These are phyloP conservation scores for Coniochaeta sp. DNA, from an alignment of 2,329 filamentous ascomycete genomes.

Conservation along the genomic window DNA sequence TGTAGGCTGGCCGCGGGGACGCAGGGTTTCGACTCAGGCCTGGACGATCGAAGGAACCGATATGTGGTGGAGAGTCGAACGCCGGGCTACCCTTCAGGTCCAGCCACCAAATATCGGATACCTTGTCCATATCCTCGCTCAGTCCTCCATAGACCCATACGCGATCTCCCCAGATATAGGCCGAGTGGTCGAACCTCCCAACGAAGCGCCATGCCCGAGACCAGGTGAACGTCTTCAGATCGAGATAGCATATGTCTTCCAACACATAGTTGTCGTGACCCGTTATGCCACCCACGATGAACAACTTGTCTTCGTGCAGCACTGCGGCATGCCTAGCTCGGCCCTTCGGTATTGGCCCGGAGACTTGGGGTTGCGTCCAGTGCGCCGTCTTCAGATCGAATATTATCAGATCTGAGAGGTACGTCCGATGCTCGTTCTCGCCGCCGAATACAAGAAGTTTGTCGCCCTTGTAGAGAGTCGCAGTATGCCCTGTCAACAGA, in stretches of 20 bases:
- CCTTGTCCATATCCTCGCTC: constrained; percentile 94
- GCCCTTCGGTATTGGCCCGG: constrained; percentile 79
- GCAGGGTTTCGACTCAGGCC: constrained; percentile 30
- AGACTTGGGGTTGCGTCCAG: constrained; percentile 88
- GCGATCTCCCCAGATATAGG: constrained; percentile 84
- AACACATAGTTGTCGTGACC: constrained; percentile 87
- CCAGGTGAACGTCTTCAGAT: constrained; percentile 97
- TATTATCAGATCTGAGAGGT: constrained; percentile 90
- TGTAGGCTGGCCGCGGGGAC: constrained; percentile 46
- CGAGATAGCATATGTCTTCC: constrained; percentile 93
- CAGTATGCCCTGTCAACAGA: constrained; percentile 69
- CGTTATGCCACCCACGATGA: constrained; percentile 91
- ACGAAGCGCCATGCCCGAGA: constrained; percentile 95
- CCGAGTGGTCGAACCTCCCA: constrained; percentile 87
- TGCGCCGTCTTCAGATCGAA: constrained; percentile 91
- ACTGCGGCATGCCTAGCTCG: constrained; percentile 90
- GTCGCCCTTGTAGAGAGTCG: constrained; percentile 85
- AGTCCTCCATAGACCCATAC: constrained; percentile 97
- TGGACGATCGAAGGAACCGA: constrained; percentile 44
- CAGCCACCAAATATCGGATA: constrained; percentile 94
- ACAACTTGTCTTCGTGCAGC: constrained; percentile 92
- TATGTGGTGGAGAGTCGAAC: constrained; percentile 62
- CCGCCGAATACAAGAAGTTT: constrained; percentile 97
- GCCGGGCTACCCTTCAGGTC: constrained; percentile 87
- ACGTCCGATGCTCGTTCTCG: constrained; percentile 94